A percentile compares a stretch with the other conserved stretches of the same genome.
Evolutionary conservation across 2,329 filamentous ascomycete genomes (phyloP).

Genomic region (Alternaria longipes): DNA sequence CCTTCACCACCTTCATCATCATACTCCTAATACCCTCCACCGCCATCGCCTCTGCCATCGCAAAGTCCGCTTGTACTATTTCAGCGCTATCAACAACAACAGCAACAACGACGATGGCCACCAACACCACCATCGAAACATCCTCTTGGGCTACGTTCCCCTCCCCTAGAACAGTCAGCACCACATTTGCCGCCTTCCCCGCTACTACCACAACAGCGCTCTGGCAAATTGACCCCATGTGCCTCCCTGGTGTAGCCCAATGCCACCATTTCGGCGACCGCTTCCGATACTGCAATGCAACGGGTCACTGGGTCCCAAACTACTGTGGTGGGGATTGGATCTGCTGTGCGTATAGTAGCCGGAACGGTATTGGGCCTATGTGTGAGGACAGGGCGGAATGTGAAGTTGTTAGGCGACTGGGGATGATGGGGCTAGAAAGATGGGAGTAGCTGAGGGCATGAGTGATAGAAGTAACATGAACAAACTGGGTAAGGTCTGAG

Average conservation of each 20-base stretch:
- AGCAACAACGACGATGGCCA: too few species aligned
- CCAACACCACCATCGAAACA: too few species aligned
- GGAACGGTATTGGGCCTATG: not conserved
- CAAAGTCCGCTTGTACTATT: not conserved
- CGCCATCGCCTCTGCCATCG: not conserved
- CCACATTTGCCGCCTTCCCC: not conserved
- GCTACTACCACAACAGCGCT: not conserved
- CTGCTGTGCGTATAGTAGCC: conserved; percentile 1
- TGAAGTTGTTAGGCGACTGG: not conserved
- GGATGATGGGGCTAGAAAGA: not conserved
- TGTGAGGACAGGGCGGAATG: not conserved
- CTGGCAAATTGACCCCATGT: not conserved
- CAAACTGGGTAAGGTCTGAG: too few species aligned
- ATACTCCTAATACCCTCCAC: not conserved
- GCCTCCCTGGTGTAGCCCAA: not conserved
- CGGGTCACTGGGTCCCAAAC: not conserved
- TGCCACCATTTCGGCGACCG: not conserved
- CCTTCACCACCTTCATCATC: not conserved
- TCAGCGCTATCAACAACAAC: too few species aligned
- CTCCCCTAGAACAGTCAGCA: not conserved
- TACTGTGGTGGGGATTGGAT: conserved; percentile 1
- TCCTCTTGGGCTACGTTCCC: too few species aligned
- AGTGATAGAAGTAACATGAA: too few species aligned
- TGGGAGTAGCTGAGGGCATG: too few species aligned
- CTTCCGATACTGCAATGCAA: not conserved